These are phyloP conservation scores for Symbiotaphrina buchneri DNA, from an alignment of 495 filamentous ascomycete genomes.

Conservation along the genomic window DNA sequence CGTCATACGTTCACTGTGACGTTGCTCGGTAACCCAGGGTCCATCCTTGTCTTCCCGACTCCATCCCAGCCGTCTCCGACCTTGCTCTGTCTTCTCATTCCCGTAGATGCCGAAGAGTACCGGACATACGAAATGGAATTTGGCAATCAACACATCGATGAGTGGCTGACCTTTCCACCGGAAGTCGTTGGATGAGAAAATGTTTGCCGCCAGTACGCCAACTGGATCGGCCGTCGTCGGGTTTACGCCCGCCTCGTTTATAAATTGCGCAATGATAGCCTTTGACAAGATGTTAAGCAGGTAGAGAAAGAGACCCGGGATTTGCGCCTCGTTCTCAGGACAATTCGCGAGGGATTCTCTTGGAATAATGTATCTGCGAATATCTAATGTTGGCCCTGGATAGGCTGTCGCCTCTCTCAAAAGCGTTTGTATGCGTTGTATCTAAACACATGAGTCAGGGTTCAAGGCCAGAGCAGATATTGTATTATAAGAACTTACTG, in stretches of 20 bases:
- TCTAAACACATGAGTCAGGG: too few relatives aligned
- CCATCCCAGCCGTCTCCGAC: slow-evolving; percentile 56
- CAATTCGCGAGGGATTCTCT: slow-evolving; percentile 10
- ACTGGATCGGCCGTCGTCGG: slow-evolving; percentile 58
- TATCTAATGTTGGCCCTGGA: slow-evolving; percentile 34
- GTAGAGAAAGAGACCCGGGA: slow-evolving; percentile 57
- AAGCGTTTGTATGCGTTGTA: slow-evolving; percentile 20
- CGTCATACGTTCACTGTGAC: slow-evolving; percentile 60
- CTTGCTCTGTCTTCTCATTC: slow-evolving; percentile 46
- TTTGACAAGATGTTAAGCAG: slow-evolving; percentile 70
- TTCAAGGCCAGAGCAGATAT: background rate
- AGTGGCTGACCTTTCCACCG: slow-evolving; percentile 47
- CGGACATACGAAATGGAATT: slow-evolving; percentile 61
- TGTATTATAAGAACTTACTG: slow-evolving; percentile 19
- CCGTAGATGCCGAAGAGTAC: slow-evolving; percentile 72
- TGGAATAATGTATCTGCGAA: slow-evolving; percentile 35
- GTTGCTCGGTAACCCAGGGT: slow-evolving; percentile 36
- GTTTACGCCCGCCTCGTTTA: slow-evolving; percentile 47
- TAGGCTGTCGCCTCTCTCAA: slow-evolving; percentile 22
- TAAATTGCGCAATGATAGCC: slow-evolving; percentile 46
- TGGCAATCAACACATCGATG: slow-evolving; percentile 75
- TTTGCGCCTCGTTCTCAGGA: slow-evolving; percentile 24
- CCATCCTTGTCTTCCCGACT: slow-evolving; percentile 26
- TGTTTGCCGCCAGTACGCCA: slow-evolving; percentile 48
- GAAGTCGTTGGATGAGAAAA: slow-evolving; percentile 47